Percentiles rank a stretch among this genome's conserved stretches.
phyloP scores from a whole-genome alignment of 2,329 filamentous ascomycete species.

The Grosmannia penicillata region DNA sequence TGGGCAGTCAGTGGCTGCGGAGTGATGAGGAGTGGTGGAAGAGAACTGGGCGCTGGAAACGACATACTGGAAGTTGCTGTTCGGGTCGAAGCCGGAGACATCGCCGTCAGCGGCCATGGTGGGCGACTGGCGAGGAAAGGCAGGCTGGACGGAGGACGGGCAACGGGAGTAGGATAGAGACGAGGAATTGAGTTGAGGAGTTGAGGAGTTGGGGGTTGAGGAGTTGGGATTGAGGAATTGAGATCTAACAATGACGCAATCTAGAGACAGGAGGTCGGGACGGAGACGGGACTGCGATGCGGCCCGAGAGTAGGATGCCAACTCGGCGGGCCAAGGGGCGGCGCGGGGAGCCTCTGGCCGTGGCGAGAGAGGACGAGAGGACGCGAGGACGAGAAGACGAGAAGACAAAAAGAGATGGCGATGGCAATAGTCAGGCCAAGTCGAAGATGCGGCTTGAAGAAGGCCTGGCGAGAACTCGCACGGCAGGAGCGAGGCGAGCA shows the following conservation, averaged over 20 bases:
- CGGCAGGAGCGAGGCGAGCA: no score
- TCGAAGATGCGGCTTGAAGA: background rate
- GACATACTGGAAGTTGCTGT: constrained; percentile 15
- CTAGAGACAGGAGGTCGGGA: no score
- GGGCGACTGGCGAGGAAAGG: background rate
- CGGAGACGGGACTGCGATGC: no score
- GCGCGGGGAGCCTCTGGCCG: background rate
- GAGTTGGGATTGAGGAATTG: no score
- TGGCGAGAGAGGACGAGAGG: background rate
- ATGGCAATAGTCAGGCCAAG: no score
- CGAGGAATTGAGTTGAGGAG: no score
- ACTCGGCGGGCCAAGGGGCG: background rate
- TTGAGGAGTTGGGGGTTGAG: no score
- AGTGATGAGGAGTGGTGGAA: background rate
- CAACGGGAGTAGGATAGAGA: no score
- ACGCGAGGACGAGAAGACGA: background rate
- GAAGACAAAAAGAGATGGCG: background rate
- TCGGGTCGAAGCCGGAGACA: constrained; percentile 10
- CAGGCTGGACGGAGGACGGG: no score
- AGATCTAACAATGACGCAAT: no score
- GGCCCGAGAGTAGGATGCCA: background rate
- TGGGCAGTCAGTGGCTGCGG: constrained; percentile 12
- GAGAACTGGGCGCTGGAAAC: background rate
- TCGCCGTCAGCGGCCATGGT: constrained; percentile 12
- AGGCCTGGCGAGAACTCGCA: no score